Evolutionary conservation across 768 basidiomycete genomes (phyloP), one percentile per base, ranked within the genome.

Genomic region (Mycena floridula): DNA sequence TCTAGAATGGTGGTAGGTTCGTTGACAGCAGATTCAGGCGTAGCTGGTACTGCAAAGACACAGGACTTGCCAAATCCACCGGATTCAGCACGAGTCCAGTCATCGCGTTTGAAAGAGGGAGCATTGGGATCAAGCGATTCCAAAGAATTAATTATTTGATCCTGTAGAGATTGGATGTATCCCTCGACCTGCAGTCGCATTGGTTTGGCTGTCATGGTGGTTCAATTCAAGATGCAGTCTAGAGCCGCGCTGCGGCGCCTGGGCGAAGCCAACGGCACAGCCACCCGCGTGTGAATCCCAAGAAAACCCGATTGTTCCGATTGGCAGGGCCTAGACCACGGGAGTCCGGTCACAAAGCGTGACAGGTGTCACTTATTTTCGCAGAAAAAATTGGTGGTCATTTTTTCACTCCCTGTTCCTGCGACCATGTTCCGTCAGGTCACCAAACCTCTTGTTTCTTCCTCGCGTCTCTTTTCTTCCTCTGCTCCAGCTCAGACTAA

Each of bases 41-140:
- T 53, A 8, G 64, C 58, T 18, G 72, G 67, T 24, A 69, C 61
- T 13, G 81, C 72, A 59, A 96, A 86, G 18, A 94, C 87, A 62
- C 89, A 92, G 1, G 90, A 92, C 43, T 79, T 70, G 9, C 92
- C 92, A 39, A 72, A 73, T 1, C 89, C 88, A 5, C 87, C 88
- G 6, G 70, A 75, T 49, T 86, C 66, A 40, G 80, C 52, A 54
- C 85, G 85, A 48, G 81, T 55, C 87, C 86, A 89, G 23, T 78
- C 72, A 60, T 94, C 92, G 36, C 84, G 84, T 54, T 85, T 79
- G 76, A 95, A 95, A 16, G 66, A 64, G 0, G 80, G 76, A 2
- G 83, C 73, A 21, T 64, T 62, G 2, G 86, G 77, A 58, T 97
- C 94, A 53, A 96, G 75, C 8, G 71, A 59, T 63, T 97, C 91